Base-by-base conservation (phyloP, 371 early-diverging fungal genomes). In the Mucor circinelloides region DNA sequence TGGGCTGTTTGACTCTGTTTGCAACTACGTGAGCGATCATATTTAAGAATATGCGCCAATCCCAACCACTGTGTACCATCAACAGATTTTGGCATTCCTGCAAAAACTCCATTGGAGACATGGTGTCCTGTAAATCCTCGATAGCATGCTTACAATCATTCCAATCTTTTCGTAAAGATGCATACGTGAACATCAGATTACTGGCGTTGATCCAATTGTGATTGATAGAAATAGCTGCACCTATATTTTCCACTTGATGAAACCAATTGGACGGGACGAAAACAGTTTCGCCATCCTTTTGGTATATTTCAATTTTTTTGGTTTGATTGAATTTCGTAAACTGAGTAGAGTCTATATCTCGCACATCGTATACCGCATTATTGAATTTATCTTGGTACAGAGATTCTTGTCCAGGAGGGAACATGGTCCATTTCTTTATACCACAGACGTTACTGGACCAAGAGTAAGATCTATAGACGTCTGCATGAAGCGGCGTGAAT, bases 361-460 rank as follows among this genome's bases (percentile, higher is more conserved):
- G 83, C 15, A 91, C 75, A 58, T 91, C 89, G 46, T 86, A 83
- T 6, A 89, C 81, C 12, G 66, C 71, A 56, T 88, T 84, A 9
- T 78, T 80, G 36, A 75, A 63, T 3, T 62, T 61, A 63, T 86
- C 87, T 48, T 77, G 72, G 44, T 84, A 82, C 21, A 80, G 72
- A 1, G 78, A 72, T 64, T 83, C 87, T 66, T 90, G 89, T 6
- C 77, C 82, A 0, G 91, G 91, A 13, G 89, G 85, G 46, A 90
- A 89, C 25, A 92, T 71, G 0, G 86, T 86, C 93, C 93, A 92
- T 30, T 79, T 81, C 57, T 92, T 92, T 25, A 84, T 72, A 6
- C 93, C 93, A 60, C 91, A 90, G 6, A 92, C 85, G 58, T 92
- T 92, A 40, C 89, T 83, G n/a, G 89, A 88, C 93, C 93, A 92